phyloP scores from a whole-genome alignment of 495 filamentous ascomycete species.

The Tuber magnatum region DNA sequence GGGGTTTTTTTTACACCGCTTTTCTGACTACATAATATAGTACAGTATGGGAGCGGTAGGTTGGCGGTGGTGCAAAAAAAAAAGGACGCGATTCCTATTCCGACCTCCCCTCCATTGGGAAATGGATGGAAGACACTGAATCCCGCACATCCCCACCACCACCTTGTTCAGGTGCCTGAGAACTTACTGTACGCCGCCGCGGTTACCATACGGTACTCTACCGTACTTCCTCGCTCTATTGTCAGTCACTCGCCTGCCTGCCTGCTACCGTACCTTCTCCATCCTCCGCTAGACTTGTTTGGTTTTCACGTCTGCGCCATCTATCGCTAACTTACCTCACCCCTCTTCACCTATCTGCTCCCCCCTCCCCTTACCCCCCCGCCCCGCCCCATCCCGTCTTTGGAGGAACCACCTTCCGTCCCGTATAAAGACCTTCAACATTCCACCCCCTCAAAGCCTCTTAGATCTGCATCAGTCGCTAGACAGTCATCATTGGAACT shows the following conservation, averaged over 20 bases:
- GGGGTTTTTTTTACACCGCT: not conserved
- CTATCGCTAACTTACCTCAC: conserved; percentile 11
- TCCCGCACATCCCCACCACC: not conserved
- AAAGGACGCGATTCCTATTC: not conserved
- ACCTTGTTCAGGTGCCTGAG: not conserved
- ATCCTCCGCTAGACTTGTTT: conserved; percentile 18
- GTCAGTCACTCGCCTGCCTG: not conserved
- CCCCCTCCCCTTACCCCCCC: conserved; percentile 25
- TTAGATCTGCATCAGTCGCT: conserved; percentile 28
- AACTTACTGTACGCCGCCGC: not conserved
- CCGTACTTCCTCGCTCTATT: not conserved
- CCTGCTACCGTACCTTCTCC: not conserved
- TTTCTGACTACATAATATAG: not conserved
- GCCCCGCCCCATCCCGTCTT: conserved; percentile 17
- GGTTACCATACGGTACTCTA: no score
- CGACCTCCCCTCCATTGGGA: not conserved
- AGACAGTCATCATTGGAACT: conserved; percentile 19
- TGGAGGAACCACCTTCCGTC: conserved; percentile 15
- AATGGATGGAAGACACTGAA: not conserved
- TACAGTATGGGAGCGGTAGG: not conserved
- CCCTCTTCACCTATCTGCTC: conserved; percentile 21
- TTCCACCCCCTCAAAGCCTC: conserved; percentile 28
- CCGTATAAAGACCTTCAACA: conserved; percentile 36
- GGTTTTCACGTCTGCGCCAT: conserved; percentile 7
- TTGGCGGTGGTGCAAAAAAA: not conserved